Conservation (phyloP, 2,329 filamentous ascomycete species). For the Beauveria caledonica region DNA sequence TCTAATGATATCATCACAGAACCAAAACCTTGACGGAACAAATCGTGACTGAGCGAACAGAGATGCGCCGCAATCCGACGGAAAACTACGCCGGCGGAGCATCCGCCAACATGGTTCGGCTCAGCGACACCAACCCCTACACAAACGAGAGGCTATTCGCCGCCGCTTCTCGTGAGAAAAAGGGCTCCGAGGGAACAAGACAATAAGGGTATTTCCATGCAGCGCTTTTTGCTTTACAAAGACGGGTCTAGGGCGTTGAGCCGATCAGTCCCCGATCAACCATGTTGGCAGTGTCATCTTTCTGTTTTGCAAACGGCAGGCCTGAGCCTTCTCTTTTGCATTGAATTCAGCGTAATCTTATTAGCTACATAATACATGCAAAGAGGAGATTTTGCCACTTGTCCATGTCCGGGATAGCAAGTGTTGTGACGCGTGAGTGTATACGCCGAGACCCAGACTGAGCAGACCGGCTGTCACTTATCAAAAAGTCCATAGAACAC, state of each 20-base stretch:
- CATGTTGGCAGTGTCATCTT: too few relatives aligned
- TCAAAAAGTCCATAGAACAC: too few relatives aligned
- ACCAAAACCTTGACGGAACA: neutral
- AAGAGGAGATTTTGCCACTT: neutral
- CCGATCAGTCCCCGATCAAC: too few relatives aligned
- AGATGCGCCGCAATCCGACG: neutral
- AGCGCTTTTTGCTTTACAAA: neutral
- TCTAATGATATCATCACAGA: neutral
- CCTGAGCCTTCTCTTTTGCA: too few relatives aligned
- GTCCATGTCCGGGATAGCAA: neutral
- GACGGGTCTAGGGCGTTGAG: too few relatives aligned
- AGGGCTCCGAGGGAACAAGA: neutral
- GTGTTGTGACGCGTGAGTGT: neutral
- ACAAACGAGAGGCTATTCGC: neutral
- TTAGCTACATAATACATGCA: neutral
- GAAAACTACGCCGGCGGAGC: neutral
- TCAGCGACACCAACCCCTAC: neutral
- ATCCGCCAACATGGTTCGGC: neutral
- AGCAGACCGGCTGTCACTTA: too few relatives aligned
- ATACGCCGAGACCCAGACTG: neutral
- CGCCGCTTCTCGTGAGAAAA: neutral
- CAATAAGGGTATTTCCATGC: neutral
- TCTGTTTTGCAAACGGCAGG: too few relatives aligned
- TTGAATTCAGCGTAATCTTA: too few relatives aligned
- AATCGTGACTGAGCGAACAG: neutral